A percentile compares a stretch with the other conserved stretches of the same genome.
phyloP scores from a whole-genome alignment of 306 rosid genomes.

The Arachis stenosperma region DNA sequence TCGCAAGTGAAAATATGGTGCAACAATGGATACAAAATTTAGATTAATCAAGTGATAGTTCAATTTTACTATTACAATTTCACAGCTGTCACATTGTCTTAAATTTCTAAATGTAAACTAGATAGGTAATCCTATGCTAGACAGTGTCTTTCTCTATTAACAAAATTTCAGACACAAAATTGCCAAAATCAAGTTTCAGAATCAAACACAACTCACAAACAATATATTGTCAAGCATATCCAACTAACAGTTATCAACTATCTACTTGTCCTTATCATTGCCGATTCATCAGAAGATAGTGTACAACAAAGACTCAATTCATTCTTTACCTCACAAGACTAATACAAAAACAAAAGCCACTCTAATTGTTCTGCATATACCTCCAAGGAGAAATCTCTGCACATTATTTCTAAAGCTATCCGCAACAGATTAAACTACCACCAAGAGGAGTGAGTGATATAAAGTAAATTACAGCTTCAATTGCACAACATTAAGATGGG shows the following conservation, averaged over 20 bases:
- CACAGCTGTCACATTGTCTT: not conserved
- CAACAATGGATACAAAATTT: slow-evolving; percentile 20
- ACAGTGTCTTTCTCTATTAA: not conserved
- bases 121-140: not conserved
- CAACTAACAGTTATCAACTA: not conserved
- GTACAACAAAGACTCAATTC: slow-evolving; percentile 4
- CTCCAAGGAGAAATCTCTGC: not conserved
- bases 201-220: slow-evolving; percentile 4
- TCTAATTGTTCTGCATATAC: not conserved
- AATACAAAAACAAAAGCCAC: not conserved
- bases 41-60: not conserved
- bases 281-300: not conserved
- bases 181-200: slow-evolving; percentile 5
- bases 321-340: not conserved
- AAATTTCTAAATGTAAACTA: slow-evolving; percentile 1
- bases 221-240: not conserved
- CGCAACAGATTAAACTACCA: slow-evolving; percentile 5
- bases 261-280: slow-evolving; percentile 1
- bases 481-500: not conserved
- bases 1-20: not conserved
- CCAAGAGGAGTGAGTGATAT: not conserved
- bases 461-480: slow-evolving; percentile 30
- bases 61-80: not conserved
- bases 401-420: slow-evolving; percentile 1
- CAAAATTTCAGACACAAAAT: slow-evolving; percentile 9